Base-by-base conservation (phyloP, 164 flowering plant genomes). In the Nymphaea thermarum region DNA sequence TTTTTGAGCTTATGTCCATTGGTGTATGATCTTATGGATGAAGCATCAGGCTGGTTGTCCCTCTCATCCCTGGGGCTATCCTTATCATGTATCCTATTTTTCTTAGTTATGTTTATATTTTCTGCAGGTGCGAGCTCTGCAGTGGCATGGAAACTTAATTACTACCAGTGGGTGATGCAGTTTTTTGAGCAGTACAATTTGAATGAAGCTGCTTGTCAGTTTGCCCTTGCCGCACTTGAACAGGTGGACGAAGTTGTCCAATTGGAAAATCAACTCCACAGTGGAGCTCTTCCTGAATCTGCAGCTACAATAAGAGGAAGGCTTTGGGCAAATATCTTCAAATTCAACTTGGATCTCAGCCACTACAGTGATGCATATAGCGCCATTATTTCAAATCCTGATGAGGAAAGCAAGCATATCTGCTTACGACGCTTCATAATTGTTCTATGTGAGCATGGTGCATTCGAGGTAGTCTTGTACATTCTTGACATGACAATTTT, bases 141-240 rank as follows among this genome's bases (percentile, higher is more conserved):
- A 71, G 88, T 85, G 42, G 81, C 80, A 43, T 94, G 97, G 99
- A 94, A 84, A 82, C 87, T 94, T 77, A 87, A 83, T 36, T 94
- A 94, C 71, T 94, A 87, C 80, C 93, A 94, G 67, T 91, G 96
- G 97, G 86, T 78, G 16, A 94, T 94, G 99, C 96, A 87, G 74
- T 74, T 83, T 55, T 94, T 94, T 86, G 99, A 94, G 82, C 95
- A 86, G 70, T 86, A 91, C 76, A 79, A 79, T 79, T 44, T 88
- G 75, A 87, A 87, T 79, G 90, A 84, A 75, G 98, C 86, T 73
- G 96, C 99, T 73, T 83, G 83, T 70, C 91, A 90, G 71, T 94
- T 91, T 85, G 93, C 97, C 67, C 87, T 87, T 81, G 96, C 96
- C 67, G 95, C 99, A 62, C 93, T 94, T 67, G 98, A 94, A 79